Evolutionary conservation across 75 land plant species (phyloP), one percentile per base, ranked within the genome.

Genomic region (Chamaecyparis obtusa): DNA sequence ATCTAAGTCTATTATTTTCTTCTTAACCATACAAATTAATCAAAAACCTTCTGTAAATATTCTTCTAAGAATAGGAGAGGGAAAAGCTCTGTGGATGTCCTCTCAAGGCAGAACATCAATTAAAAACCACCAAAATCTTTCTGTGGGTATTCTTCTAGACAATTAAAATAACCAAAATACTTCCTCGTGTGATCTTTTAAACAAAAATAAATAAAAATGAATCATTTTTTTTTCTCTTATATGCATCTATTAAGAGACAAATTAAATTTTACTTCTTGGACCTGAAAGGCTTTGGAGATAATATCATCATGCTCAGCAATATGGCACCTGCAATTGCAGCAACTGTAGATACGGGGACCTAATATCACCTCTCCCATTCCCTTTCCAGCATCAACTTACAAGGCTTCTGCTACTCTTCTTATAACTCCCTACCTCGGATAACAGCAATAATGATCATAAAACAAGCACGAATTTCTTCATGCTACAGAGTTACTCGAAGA

Each of bases 211-310:
- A 77, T n/a, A 14, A 4, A 19, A 78, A 39, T 0, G 21, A 39
- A 39, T 7, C 19, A 19, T 3, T 24, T 64, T 60, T 19, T 17
- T 60, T 60, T 7, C 24, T 51, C 14, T 51, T 0, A 11, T 14
- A 14, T 51, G 27, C 69, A 41, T 19, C 81, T 78, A 78, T 39
- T 27, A 39, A 78, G 81, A 19, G 44, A 78, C 17, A 39, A 41
- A 41, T 19, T 19, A 19, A 7, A 0, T 64, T 21, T 64, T 78
- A 21, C 21, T 78, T 78, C 2, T n/a, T 44, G 27, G 21, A 95
- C 99, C 96, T 97, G 98, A 86, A 97, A 97, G 79, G 96, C 89
- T 87, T 97, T 97, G 75, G 99, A 97, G 87, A 95, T 94, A 87
- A 97, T 88, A 88, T 97, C 99, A 85, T 97, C 99, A 84, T 97